Evolutionary conservation across 257 asterid species (phyloP).

Genomic region (Echium plantagineum): DNA sequence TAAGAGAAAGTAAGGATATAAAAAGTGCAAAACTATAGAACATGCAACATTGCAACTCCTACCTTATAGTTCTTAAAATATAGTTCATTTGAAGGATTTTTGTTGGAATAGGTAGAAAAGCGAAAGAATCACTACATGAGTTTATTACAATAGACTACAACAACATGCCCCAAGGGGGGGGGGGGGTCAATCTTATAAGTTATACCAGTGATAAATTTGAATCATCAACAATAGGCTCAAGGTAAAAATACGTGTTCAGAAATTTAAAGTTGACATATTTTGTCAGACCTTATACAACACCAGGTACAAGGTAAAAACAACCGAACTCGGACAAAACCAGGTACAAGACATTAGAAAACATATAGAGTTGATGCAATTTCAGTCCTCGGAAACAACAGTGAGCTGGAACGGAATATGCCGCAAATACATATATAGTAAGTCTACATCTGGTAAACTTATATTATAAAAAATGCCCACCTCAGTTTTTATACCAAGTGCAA

Average conservation of each 20-base stretch:
- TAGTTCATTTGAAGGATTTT: too few relatives aligned
- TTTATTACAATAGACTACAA: too few relatives aligned
- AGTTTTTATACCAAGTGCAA: conserved; percentile 87
- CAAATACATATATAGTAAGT: neutral
- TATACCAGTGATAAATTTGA: too few relatives aligned
- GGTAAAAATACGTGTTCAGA: neutral
- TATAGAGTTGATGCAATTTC: neutral
- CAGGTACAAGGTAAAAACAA: neutral
- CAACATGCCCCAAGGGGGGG: too few relatives aligned
- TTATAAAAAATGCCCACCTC: conserved; percentile 40
- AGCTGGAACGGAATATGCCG: neutral
- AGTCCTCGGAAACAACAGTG: neutral
- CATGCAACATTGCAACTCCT: too few relatives aligned
- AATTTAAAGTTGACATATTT: neutral
- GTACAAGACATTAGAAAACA: neutral
- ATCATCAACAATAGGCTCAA: neutral
- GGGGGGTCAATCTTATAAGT: too few relatives aligned
- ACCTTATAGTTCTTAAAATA: too few relatives aligned
- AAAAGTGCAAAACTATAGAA: too few relatives aligned
- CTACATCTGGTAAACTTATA: neutral
- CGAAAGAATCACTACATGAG: too few relatives aligned
- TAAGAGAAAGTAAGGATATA: conserved; percentile 1
- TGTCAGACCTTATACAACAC: neutral
- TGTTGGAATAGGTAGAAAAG: too few relatives aligned
- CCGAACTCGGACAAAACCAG: neutral